Evolutionary conservation across 2,329 filamentous ascomycete species (phyloP), one percentile per base, ranked within the genome.

Genomic region (Paracorniculantispora psalliotae): DNA sequence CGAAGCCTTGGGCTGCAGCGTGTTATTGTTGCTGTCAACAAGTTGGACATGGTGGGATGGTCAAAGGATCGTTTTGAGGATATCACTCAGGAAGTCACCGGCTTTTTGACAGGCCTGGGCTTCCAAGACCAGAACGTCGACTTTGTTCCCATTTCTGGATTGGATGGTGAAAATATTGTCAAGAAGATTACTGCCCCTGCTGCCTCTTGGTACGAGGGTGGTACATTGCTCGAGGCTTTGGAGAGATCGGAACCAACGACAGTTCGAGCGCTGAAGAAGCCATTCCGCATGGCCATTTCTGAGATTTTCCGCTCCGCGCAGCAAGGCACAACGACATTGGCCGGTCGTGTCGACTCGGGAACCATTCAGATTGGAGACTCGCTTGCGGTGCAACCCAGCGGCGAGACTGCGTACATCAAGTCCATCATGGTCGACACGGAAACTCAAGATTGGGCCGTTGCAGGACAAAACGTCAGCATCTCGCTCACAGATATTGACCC

Each of bases 1-100:
- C 84, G 93, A 61, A 97, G 92, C 66, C 89, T 97, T 77, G 94
- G 94, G 0, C 88, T 99, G 2, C 89, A 93, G 62, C 84, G 88
- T 26, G 81, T 99, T 17, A 87, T 99, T 44, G 89, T 99, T 28
- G 92, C 91, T 1, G 85, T 99, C 62, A 99, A 99, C 76, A 99
- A 99, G 73, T 87, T 99, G 67, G 94, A 99, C 71, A 88, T 87
- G 17, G 86, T 93, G 7, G 77, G 79, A 6, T 99, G 96, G 96
- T 90, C 87, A 2, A 79, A 90, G 71, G 86, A 86, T 4, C 84
- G 91, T 2, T 99, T 96, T 66, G 82, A 91, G 25, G 89, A 96
- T 67, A 97, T 99, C 59, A 82, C 84, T 46, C 84, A 91, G 62
- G 91, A 96, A 67, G 86, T 96, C 63, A 85, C 84, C 0, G 87